A percentile compares a stretch with the other conserved stretches of the same genome.
Evolutionary conservation across 177 flowering plant genomes (phyloP).

Genomic region (Telopea speciosissima): DNA sequence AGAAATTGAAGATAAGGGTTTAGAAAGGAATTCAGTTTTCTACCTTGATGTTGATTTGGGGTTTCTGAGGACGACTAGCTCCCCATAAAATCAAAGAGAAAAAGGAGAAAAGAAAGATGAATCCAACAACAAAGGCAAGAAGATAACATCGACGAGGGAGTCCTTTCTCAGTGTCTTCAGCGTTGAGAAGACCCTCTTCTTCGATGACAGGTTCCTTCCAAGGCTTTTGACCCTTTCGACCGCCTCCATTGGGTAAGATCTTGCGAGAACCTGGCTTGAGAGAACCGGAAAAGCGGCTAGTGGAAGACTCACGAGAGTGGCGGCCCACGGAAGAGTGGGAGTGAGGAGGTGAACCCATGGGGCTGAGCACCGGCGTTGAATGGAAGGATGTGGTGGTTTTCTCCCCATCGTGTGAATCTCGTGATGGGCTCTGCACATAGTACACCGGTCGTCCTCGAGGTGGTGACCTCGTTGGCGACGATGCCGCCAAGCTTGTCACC

Average conservation of each 20-base stretch:
- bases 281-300: conserved; percentile 74
- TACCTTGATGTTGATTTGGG: conserved; percentile 60
- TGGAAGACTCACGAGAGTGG: conserved; percentile 84
- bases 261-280: conserved; percentile 66
- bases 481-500: conserved; percentile 59
- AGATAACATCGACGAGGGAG: conserved; percentile 59
- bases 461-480: conserved; percentile 61
- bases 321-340: conserved; percentile 78
- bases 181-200: conserved; percentile 75
- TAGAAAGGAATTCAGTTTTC: background rate
- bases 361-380: conserved; percentile 78
- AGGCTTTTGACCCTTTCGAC: conserved; percentile 37
- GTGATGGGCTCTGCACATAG: conserved; percentile 77
- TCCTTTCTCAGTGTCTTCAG: conserved; percentile 29
- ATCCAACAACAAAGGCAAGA: conserved; percentile 56
- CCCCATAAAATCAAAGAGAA: conserved; percentile 73
- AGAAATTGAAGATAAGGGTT: background rate
- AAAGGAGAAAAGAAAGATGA: conserved; percentile 51
- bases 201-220: conserved; percentile 71
- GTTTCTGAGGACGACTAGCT: conserved; percentile 75
- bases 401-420: conserved; percentile 80
- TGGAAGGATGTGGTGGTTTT: conserved; percentile 68
- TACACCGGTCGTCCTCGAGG: conserved; percentile 45
- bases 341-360: conserved; percentile 81
- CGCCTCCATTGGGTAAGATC: conserved; percentile 43